A percentile compares a stretch with the other conserved stretches of the same genome.
phyloP scores from a whole-genome alignment of 2,329 filamentous ascomycete species.

The Aschersonia sp. region DNA sequence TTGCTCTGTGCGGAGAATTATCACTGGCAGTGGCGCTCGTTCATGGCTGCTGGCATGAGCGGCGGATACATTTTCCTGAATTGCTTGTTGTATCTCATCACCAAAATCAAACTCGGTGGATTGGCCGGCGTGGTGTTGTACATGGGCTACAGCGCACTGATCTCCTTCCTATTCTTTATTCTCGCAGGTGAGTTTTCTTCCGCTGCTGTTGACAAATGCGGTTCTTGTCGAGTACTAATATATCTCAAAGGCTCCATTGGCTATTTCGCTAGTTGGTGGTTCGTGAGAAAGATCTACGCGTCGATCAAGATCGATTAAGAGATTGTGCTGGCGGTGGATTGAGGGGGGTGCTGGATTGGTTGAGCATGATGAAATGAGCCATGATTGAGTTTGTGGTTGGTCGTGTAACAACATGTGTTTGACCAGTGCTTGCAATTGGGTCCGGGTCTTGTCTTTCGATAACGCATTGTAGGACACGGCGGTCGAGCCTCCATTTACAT shows the following conservation, averaged over 20 bases:
- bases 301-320: slow-evolving; percentile 94
- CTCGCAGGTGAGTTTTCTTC: slow-evolving; percentile 59
- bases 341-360: background rate
- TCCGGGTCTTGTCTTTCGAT: background rate
- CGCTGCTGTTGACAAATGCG: background rate
- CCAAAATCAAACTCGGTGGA: slow-evolving; percentile 72
- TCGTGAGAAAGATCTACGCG: slow-evolving; percentile 82
- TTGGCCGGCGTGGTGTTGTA: slow-evolving; percentile 82
- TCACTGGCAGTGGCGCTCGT: slow-evolving; percentile 96
- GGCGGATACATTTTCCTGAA: slow-evolving; percentile 87
- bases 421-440: background rate
- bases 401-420: background rate
- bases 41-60: slow-evolving; percentile 80
- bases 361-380: background rate
- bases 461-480: background rate
- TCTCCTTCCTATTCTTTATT: slow-evolving; percentile 86
- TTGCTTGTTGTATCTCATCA: slow-evolving; percentile 80
- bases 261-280: slow-evolving; percentile 88
- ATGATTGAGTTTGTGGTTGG: background rate
- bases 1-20: slow-evolving; percentile 93
- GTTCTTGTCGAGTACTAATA: slow-evolving; percentile 7
- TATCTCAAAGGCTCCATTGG: slow-evolving; percentile 65
- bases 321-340: background rate
- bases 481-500: background rate
- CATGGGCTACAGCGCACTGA: slow-evolving; percentile 77